A percentile compares a stretch with the other conserved stretches of the same genome.
phyloP scores from a whole-genome alignment of 1,284 basidiomycete species.

The Boletus semigastroideus region DNA sequence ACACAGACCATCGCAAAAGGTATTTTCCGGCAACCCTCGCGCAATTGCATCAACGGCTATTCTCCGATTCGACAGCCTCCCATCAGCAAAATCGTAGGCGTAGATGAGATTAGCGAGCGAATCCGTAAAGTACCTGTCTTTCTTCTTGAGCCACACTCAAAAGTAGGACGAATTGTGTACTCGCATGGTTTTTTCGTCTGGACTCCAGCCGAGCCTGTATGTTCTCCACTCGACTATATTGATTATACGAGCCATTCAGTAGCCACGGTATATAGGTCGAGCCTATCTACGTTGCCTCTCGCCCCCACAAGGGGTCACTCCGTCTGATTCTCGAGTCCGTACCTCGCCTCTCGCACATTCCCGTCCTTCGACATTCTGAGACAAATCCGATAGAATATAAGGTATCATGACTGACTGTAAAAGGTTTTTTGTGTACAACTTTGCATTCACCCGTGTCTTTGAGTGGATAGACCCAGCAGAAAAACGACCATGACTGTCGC shows the following conservation, averaged over 20 bases:
- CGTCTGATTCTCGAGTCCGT: too few species aligned
- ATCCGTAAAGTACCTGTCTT: constrained; percentile 64
- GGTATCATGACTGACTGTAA: constrained; percentile 47
- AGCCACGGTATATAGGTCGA: too few species aligned
- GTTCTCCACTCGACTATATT: too few species aligned
- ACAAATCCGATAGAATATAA: neutral
- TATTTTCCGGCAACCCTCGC: constrained; percentile 47
- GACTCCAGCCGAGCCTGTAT: constrained; percentile 27
- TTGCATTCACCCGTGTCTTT: constrained; percentile 41
- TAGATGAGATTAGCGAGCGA: constrained; percentile 62
- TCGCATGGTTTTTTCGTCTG: constrained; percentile 24
- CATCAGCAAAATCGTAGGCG: constrained; percentile 62
- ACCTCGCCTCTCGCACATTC: too few species aligned
- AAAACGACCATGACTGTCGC: constrained; percentile 62
- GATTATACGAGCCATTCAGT: too few species aligned
- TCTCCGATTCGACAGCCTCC: constrained; percentile 53
- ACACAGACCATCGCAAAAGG: constrained; percentile 65
- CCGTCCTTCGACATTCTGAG: too few species aligned
- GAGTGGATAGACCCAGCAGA: constrained; percentile 63
- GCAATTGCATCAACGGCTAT: constrained; percentile 56
- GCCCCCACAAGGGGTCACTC: too few species aligned
- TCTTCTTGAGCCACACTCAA: constrained; percentile 1
- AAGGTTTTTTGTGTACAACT: constrained; percentile 61
- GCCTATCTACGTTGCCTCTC: too few species aligned
- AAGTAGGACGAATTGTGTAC: constrained; percentile 4